Evolutionary conservation across 2,329 filamentous ascomycete genomes (phyloP), one percentile per base, ranked within the genome.

Genomic region (Fusarium coicis): DNA sequence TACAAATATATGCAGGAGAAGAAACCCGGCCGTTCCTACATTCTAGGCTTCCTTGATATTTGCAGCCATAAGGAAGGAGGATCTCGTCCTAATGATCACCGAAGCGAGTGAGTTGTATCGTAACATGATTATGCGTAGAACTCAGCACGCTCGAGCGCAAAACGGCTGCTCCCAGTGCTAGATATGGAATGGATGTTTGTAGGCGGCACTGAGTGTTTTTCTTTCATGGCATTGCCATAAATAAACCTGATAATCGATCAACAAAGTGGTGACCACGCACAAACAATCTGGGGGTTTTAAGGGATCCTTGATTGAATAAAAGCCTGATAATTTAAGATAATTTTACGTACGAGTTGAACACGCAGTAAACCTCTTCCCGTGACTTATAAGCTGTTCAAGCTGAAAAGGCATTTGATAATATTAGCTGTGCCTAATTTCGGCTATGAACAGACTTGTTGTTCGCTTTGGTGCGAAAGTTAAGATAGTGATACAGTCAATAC

Each of bases 401-500:
- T 30, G 23, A 15, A 34, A 23, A 36, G 12, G 23, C 54, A 18
- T 55, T 46, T 66, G 30, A 47, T 47, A 60, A 39, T 37, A 37
- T 71, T 18, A 47, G 49, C 62, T 71, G 34, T 43, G 56, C 53
- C 55, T 39, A 42, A 40, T 72, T 37, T 52, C 23, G 70, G 64
- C 65, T 30, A 44, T 39, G n/a, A 63, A 32, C 54, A 67, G 55
- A 66, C 60, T 53, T 57, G n/a, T 66, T 54, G 36, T 68, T 54
- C 21, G 66, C 60, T 57, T 72, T 40, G 34, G 34, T 66, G 40
- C 49, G 64, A 68, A 47, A 63, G 65, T 57, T 67, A 64, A 70
- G 60, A 53, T 76, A 73, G 63, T 80, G 59, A 70, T 81, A 81
- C 77, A 81, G 70, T 78, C 74, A 68, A 68, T 80, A 79, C 78